Percentiles rank a stretch among this genome's conserved stretches.
These are phyloP conservation scores for Agaricus subrufescens DNA, from an alignment of 768 basidiomycete species.

Conservation along the genomic window DNA sequence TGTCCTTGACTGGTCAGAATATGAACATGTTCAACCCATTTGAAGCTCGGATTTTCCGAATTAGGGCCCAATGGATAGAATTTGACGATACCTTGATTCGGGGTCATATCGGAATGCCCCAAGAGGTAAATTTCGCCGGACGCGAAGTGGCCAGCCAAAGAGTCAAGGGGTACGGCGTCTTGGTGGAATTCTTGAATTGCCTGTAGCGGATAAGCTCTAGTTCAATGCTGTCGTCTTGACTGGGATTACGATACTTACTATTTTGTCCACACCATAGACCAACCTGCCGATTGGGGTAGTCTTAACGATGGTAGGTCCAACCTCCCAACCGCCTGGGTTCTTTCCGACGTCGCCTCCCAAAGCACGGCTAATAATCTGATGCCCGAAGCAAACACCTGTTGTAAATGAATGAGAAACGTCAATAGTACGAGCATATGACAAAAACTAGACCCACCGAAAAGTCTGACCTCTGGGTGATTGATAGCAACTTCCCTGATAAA, in stretches of 20 bases:
- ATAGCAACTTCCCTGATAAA: constrained; percentile 32
- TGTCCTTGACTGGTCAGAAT: constrained; percentile 26
- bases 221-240: too few species aligned
- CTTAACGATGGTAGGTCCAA: constrained; percentile 51
- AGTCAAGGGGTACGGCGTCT: too few species aligned
- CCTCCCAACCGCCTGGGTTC: constrained; percentile 74
- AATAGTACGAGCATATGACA: not conserved
- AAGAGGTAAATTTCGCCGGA: constrained; percentile 45
- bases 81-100: constrained; percentile 72
- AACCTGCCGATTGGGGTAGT: constrained; percentile 66
- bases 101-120: constrained; percentile 48
- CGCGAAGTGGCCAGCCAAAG: constrained; percentile 29
- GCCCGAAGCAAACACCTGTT: constrained; percentile 87
- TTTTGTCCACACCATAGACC: constrained; percentile 21
- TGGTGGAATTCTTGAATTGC: too few species aligned
- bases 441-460: constrained; percentile 44
- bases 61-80: constrained; percentile 21
- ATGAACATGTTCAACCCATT: constrained; percentile 43
- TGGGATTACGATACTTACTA: too few species aligned
- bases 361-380: constrained; percentile 70
- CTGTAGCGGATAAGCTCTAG: too few species aligned
- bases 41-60: not conserved
- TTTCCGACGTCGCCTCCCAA: constrained; percentile 64
- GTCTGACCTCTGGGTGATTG: not conserved
- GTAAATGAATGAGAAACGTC: not conserved